Base-by-base conservation (phyloP, 352 stramenopile species). In the Phytopythium boreale region DNA sequence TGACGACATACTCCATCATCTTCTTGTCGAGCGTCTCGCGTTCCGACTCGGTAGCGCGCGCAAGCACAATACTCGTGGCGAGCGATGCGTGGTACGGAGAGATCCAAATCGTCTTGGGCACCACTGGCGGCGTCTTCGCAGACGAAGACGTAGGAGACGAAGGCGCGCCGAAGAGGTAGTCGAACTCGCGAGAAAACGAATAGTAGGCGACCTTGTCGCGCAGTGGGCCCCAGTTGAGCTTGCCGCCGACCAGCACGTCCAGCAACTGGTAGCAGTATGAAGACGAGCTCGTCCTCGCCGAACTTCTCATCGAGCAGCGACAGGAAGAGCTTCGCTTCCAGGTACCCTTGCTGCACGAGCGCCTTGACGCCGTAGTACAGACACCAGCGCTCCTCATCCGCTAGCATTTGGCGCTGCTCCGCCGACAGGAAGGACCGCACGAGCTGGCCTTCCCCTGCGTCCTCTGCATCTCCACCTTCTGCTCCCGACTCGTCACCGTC, bases 281-380 rank as follows among this genome's bases (percentile, higher is more conserved):
- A 97, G 4, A 92, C 84, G 39, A 96, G 75, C 57, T 94, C 87
- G 63, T 98, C 94, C 72, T 98, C 92, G 39, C 92, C 92, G 56
- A 97, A 91, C 41, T 92, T 97, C 61, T 98, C 92, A 53, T 98
- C 93, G 0, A 98, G 75, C 19, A 98, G 75, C 3, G 87, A 94
- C 22, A 96, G 77, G 52, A 98, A 98, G 0, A 98, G 67, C 55
- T 93, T 94, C 0, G 92, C 91, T 46, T 98, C 94, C 31, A 95
- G 56, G 34, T 89, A 93, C 12, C 95, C 90, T 61, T 94, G 80
- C 17, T 89, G 77, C 0, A 98, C 79, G 2, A 94, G 65, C 0
- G 76, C 67, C 59, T 97, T 96, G 34, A 96, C 85, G 0, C 93
- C 93, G 58, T 98, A 98, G 68, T 98, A 98, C 26, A 98, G 60